A percentile compares a stretch with the other conserved stretches of the same genome.
Conservation (phyloP, 164 flowering plant species). For the Houttuynia cordata region DNA sequence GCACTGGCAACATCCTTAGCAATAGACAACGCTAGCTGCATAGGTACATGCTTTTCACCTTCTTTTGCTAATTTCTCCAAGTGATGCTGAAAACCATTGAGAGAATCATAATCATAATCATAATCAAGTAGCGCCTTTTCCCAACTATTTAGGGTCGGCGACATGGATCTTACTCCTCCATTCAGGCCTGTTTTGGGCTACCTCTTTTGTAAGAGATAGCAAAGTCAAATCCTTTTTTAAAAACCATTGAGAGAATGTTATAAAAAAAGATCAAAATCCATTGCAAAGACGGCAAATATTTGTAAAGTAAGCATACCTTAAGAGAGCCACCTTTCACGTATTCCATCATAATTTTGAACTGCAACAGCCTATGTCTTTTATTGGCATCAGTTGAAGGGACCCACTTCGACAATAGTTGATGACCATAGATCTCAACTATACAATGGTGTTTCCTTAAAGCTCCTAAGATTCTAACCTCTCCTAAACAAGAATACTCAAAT, state of each 20-base stretch:
- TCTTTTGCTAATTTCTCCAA: conserved; percentile 38
- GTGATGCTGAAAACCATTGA: conserved; percentile 27
- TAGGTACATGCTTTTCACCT: conserved; percentile 54
- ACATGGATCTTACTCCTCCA: too few species aligned
- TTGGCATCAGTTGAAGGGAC: conserved; percentile 33
- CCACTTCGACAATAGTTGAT: conserved; percentile 74
- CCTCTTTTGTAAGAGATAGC: too few species aligned
- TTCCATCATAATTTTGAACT: conserved; percentile 72
- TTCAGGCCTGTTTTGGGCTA: too few species aligned
- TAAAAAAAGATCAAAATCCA: neutral
- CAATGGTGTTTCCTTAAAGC: conserved; percentile 55
- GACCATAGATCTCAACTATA: conserved; percentile 84
- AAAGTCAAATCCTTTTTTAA: too few species aligned
- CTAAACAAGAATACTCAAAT: conserved; percentile 66
- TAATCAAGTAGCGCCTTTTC: too few species aligned
- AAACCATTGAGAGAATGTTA: neutral
- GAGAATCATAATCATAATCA: too few species aligned
- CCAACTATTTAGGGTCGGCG: too few species aligned
- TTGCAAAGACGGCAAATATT: neutral
- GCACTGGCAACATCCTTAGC: conserved; percentile 81
- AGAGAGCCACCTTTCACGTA: conserved; percentile 72
- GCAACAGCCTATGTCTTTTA: conserved; percentile 32
- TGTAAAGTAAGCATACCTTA: conserved; percentile 32
- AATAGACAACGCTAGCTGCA: conserved; percentile 42
- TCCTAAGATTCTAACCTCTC: conserved; percentile 80